These are phyloP conservation scores for Bipolaris zeicola DNA, from an alignment of 2,329 filamentous ascomycete species.

Conservation along the genomic window DNA sequence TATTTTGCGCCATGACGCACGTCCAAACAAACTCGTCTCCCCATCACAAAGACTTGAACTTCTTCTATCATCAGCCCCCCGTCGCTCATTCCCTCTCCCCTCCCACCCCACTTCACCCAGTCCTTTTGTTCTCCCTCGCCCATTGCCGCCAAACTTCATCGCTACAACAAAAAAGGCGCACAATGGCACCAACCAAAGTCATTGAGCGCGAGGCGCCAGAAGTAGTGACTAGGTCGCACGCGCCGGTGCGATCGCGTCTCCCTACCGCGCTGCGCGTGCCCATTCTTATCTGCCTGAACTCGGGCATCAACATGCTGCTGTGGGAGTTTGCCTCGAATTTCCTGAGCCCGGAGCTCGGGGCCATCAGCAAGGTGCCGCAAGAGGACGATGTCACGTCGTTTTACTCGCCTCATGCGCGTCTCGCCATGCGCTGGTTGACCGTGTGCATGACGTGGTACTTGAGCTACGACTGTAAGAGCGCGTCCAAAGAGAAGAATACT, in stretches of 20 bases:
- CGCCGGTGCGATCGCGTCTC: constrained; percentile 39
- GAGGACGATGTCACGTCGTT: constrained; percentile 63
- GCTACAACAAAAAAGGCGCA: constrained; percentile 6
- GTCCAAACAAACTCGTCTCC: constrained; percentile 4
- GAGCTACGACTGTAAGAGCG: constrained; percentile 69
- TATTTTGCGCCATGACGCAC: constrained; percentile 5
- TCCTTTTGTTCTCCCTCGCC: not conserved
- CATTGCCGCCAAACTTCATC: not conserved
- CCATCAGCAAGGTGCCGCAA: constrained; percentile 65
- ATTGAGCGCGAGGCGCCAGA: constrained; percentile 37
- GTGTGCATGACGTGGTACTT: constrained; percentile 75
- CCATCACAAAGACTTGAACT: not conserved
- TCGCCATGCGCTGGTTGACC: constrained; percentile 66
- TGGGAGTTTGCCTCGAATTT: constrained; percentile 67
- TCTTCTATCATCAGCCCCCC: constrained; percentile 6
- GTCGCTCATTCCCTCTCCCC: not conserved
- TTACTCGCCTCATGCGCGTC: constrained; percentile 55
- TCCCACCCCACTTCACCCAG: not conserved
- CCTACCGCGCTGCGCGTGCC: constrained; percentile 48
- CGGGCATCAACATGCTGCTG: constrained; percentile 67
- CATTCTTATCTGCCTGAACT: constrained; percentile 57
- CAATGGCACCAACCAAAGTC: constrained; percentile 34
- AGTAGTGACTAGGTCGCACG: constrained; percentile 31
- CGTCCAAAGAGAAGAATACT: not conserved
- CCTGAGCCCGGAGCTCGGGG: constrained; percentile 68